Percentiles rank a stretch among this genome's conserved stretches.
These are phyloP conservation scores for Rutstroemia sp. DNA, from an alignment of 2,329 filamentous ascomycete genomes.

Conservation along the genomic window DNA sequence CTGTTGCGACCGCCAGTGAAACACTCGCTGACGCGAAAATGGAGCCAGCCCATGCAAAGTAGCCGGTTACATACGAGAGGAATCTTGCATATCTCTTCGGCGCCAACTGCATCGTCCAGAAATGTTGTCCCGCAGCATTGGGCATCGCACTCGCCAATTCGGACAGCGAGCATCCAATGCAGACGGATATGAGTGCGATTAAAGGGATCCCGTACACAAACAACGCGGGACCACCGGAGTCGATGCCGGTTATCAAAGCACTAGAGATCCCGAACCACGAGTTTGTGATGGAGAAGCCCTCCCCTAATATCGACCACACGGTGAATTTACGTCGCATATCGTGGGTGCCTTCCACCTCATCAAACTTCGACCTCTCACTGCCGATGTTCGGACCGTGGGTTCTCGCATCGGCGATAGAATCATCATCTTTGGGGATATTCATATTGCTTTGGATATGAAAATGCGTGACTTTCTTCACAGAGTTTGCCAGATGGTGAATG, in stretches of 20 bases:
- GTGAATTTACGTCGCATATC: slow-evolving; percentile 8
- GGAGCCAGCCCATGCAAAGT: slow-evolving; percentile 7
- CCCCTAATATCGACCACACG: slow-evolving; percentile 5
- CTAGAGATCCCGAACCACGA: slow-evolving; percentile 8
- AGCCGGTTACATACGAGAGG: slow-evolving; percentile 5
- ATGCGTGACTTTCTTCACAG: background rate
- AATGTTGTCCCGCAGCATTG: slow-evolving; percentile 9
- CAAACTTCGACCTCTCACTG: background rate
- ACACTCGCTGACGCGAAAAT: slow-evolving; percentile 7
- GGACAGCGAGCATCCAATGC: slow-evolving; percentile 4
- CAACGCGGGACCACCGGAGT: slow-evolving; percentile 4
- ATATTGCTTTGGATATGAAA: background rate
- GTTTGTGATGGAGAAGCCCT: slow-evolving; percentile 8
- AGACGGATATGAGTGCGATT: background rate
- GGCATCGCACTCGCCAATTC: slow-evolving; percentile 9
- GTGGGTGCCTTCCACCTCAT: background rate
- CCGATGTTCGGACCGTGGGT: background rate
- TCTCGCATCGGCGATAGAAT: background rate
- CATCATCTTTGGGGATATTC: slow-evolving; percentile 2
- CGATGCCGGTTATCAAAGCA: slow-evolving; percentile 7
- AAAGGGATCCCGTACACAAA: slow-evolving; percentile 8
- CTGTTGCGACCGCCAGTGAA: slow-evolving; percentile 1
- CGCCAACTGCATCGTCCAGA: slow-evolving; percentile 6
- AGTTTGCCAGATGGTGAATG: background rate
- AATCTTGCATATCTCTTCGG: slow-evolving; percentile 6